These are phyloP conservation scores for Cladosporium sp. DNA, from an alignment of 2,329 filamentous ascomycete genomes.

Conservation along the genomic window DNA sequence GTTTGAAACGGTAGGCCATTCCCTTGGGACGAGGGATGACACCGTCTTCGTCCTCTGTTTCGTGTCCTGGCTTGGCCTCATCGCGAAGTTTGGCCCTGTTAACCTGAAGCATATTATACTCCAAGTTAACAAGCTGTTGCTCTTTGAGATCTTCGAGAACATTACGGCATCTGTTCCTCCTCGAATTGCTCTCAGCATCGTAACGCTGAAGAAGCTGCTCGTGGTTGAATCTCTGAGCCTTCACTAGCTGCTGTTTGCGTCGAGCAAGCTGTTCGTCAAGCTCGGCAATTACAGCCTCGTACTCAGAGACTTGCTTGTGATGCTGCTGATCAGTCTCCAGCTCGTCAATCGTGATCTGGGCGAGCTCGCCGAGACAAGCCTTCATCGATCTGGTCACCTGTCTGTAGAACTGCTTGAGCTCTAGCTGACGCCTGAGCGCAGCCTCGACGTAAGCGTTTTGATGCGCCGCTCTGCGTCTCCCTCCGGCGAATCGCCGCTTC, in stretches of 20 bases:
- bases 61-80: conserved; percentile 45
- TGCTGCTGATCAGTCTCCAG: conserved; percentile 52
- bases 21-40: conserved; percentile 50
- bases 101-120: conserved; percentile 28
- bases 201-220: conserved; percentile 34
- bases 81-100: conserved; percentile 35
- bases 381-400: conserved; percentile 60
- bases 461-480: conserved; percentile 46
- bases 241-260: conserved; percentile 36
- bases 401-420: conserved; percentile 63
- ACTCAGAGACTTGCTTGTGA: conserved; percentile 53
- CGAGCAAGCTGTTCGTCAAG: conserved; percentile 47
- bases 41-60: conserved; percentile 46
- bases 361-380: conserved; percentile 61
- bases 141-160: conserved; percentile 29
- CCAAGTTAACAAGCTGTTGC: conserved; percentile 24
- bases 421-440: conserved; percentile 55
- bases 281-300: conserved; percentile 47
- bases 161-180: conserved; percentile 29
- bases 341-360: conserved; percentile 55
- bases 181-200: conserved; percentile 35
- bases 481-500: conserved; percentile 20
- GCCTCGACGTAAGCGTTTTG: conserved; percentile 43
- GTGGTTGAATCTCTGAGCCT: conserved; percentile 34
- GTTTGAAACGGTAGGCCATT: conserved; percentile 26